These are phyloP conservation scores for Pseudogymnoascus sp. DNA, from an alignment of 2,329 filamentous ascomycete genomes.

Conservation along the genomic window DNA sequence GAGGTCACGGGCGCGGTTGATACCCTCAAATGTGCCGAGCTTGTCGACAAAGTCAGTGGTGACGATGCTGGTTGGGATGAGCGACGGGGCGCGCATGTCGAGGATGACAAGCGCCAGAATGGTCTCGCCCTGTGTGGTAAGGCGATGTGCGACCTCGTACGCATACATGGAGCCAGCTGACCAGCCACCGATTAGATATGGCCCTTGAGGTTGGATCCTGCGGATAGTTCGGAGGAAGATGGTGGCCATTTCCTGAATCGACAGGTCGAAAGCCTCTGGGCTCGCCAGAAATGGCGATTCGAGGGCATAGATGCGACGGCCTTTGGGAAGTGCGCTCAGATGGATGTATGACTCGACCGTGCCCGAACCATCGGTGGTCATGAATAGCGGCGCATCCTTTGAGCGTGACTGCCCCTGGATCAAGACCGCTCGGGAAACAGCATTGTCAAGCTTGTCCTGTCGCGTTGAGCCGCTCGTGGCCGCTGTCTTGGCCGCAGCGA, in stretches of 20 bases:
- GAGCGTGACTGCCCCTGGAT: neutral
- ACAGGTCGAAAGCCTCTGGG: neutral
- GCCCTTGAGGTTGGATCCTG: slow-evolving; percentile 29
- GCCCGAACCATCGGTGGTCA: neutral
- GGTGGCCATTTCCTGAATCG: neutral
- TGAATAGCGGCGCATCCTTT: neutral
- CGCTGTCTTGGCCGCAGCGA: neutral
- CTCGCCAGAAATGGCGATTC: neutral
- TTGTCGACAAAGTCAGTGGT: neutral
- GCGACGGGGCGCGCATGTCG: neutral
- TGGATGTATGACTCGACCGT: neutral
- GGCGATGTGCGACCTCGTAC: slow-evolving; percentile 29
- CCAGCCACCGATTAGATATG: slow-evolving; percentile 33
- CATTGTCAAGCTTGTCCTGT: neutral
- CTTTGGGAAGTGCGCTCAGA: neutral
- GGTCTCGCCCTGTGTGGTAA: slow-evolving; percentile 16
- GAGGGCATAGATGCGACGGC: neutral
- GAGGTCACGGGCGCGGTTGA: neutral
- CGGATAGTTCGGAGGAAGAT: slow-evolving; percentile 19
- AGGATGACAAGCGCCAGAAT: neutral
- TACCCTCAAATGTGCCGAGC: neutral
- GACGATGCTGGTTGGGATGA: neutral
- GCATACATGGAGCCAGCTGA: slow-evolving; percentile 32
- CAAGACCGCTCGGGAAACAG: neutral
- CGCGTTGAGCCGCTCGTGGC: neutral